Conservation (phyloP, 2,329 filamentous ascomycete species). For the Aspergillus japonicus region DNA sequence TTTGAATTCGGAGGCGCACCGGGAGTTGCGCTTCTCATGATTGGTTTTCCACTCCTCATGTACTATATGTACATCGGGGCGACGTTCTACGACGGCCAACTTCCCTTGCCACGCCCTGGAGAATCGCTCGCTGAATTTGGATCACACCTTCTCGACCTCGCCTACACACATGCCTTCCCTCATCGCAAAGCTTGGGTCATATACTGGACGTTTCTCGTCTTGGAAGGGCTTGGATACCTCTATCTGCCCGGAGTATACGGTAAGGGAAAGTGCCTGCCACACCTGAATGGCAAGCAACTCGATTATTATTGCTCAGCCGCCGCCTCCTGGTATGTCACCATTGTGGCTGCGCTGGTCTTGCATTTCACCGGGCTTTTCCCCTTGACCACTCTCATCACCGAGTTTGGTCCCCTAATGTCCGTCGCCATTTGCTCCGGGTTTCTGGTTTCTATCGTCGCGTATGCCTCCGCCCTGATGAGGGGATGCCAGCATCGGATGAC, state of each 20-base stretch:
- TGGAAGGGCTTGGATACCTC: conserved; percentile 79
- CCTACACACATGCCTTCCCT: conserved; percentile 81
- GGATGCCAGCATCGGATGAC: conserved; percentile 90
- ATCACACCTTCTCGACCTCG: conserved; percentile 65
- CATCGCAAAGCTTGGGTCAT: conserved; percentile 78
- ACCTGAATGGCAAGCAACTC: conserved; percentile 78
- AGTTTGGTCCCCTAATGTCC: conserved; percentile 88
- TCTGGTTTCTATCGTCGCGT: conserved; percentile 75
- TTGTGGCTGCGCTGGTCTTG: conserved; percentile 64
- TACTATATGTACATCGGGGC: conserved; percentile 99
- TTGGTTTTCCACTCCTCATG: conserved; percentile 86
- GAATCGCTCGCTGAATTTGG: conserved; percentile 70
- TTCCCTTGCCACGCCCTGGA: conserved; percentile 65
- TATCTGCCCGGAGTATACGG: conserved; percentile 81
- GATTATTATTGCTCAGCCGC: conserved; percentile 92
- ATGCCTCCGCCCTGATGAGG: conserved; percentile 76
- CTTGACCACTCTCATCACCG: conserved; percentile 84
- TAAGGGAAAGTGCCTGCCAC: conserved; percentile 82
- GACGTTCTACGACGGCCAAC: conserved; percentile 80
- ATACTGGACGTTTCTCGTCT: conserved; percentile 89
- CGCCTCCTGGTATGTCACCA: conserved; percentile 80
- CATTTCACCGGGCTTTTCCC: conserved; percentile 82
- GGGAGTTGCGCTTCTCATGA: conserved; percentile 78
- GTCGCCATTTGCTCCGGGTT: conserved; percentile 91
- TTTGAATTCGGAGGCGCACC: conserved; percentile 82